These are phyloP conservation scores for Cryptosporidium viatorum DNA, from an alignment of 169 alveolate species.

Conservation along the genomic window DNA sequence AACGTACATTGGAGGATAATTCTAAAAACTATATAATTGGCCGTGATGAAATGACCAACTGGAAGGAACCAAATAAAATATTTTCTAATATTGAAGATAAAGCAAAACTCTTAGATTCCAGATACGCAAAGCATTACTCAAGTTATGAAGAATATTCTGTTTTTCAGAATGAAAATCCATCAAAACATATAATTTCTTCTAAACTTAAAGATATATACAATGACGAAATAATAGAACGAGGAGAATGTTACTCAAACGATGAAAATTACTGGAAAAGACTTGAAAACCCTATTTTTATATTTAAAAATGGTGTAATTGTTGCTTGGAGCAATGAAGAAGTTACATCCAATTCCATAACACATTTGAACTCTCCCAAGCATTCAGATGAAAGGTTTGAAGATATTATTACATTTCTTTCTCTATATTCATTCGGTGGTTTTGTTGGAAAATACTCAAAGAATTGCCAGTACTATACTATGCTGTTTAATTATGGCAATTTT, in stretches of 20 bases:
- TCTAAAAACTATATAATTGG: not conserved
- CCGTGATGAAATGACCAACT: not conserved
- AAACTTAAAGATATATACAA: not conserved
- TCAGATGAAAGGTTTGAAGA: slow-evolving; percentile 75
- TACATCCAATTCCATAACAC: not conserved
- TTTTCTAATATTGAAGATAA: not conserved
- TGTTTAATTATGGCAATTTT: slow-evolving; percentile 75
- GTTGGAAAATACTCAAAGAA: slow-evolving; percentile 25
- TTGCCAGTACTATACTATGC: slow-evolving; percentile 54
- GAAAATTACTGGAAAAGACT: slow-evolving; percentile 66
- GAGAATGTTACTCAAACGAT: slow-evolving; percentile 10
- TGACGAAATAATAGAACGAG: slow-evolving; percentile 24
- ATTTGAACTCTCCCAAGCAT: slow-evolving; percentile 65
- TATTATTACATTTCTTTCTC: slow-evolving; percentile 75
- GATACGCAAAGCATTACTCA: not conserved
- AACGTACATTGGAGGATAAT: not conserved
- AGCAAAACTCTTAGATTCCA: not conserved
- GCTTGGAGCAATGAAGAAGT: slow-evolving; percentile 78
- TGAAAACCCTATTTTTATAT: slow-evolving; percentile 76
- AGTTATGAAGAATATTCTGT: not conserved
- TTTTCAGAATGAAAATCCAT: not conserved
- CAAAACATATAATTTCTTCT: not conserved
- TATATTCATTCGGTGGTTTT: slow-evolving; percentile 72
- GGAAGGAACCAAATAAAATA: not conserved
- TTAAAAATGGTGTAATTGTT: slow-evolving; percentile 79